These are phyloP conservation scores for Trapa incisa DNA, from an alignment of 345 rosid species.

Conservation along the genomic window DNA sequence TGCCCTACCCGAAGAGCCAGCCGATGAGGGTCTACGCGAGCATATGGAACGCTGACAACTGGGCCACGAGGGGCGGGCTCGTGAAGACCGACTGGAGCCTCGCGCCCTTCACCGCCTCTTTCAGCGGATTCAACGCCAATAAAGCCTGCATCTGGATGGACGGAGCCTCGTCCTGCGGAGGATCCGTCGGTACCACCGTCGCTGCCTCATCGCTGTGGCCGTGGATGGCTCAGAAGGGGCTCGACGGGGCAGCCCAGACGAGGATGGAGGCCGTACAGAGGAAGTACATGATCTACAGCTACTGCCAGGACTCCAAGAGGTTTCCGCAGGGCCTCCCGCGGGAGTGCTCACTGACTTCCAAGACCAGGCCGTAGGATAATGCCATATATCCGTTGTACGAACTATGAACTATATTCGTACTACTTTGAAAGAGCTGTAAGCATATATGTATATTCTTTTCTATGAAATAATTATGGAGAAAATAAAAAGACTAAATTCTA, in stretches of 20 bases:
- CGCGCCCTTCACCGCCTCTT: conserved; percentile 58
- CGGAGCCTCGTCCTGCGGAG: conserved; percentile 29
- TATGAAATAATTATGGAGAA: too few relatives aligned
- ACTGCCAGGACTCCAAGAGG: conserved; percentile 42
- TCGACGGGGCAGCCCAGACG: conserved; percentile 25
- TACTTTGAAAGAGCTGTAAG: too few relatives aligned
- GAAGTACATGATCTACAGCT: conserved; percentile 58
- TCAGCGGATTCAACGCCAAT: conserved; percentile 29
- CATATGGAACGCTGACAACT: conserved; percentile 64
- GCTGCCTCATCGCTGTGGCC: background rate
- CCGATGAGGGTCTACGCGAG: conserved; percentile 32
- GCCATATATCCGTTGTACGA: too few relatives aligned
- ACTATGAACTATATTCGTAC: too few relatives aligned
- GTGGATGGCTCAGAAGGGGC: conserved; percentile 17
- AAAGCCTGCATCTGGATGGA: conserved; percentile 34
- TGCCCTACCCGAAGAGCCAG: conserved; percentile 48
- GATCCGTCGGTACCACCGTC: background rate
- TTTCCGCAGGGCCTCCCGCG: conserved; percentile 21
- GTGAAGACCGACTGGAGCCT: conserved; percentile 47
- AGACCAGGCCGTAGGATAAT: background rate
- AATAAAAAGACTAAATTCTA: too few relatives aligned
- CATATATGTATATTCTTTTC: too few relatives aligned
- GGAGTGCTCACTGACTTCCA: conserved; percentile 9
- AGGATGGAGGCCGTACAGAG: conserved; percentile 34
- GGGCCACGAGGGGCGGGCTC: conserved; percentile 59